Conservation (phyloP, 2,329 filamentous ascomycete genomes). For the Penicillium sp. region DNA sequence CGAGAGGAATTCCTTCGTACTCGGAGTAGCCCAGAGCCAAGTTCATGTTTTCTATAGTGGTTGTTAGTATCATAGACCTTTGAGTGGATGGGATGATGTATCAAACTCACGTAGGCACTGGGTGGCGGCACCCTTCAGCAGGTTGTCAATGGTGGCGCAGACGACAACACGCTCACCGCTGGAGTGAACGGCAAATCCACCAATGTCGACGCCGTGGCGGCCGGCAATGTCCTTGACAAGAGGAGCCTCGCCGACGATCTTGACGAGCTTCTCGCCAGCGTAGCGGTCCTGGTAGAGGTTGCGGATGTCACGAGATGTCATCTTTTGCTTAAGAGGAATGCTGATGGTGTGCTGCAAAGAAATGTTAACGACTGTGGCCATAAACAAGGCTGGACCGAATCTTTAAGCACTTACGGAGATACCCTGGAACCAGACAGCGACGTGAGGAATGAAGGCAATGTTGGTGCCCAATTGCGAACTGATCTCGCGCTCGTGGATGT, state of each 20-base stretch:
- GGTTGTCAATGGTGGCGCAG: constrained; percentile 88
- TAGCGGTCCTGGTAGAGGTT: constrained; percentile 96
- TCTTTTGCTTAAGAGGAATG: constrained; percentile 77
- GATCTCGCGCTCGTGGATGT: constrained; percentile 93
- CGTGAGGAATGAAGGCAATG: constrained; percentile 87
- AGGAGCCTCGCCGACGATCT: constrained; percentile 83
- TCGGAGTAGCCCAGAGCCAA: constrained; percentile 82
- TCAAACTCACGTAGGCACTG: constrained; percentile 77
- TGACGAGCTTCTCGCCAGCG: constrained; percentile 91
- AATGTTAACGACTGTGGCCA: constrained; percentile 16
- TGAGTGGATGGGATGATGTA: neutral
- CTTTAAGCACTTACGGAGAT: constrained; percentile 58
- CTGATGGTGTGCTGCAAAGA: constrained; percentile 70
- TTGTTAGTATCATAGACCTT: constrained; percentile 7
- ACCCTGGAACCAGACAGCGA: constrained; percentile 95
- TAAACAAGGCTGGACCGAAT: neutral
- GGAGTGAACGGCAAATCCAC: constrained; percentile 89
- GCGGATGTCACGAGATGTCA: constrained; percentile 87
- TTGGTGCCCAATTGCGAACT: constrained; percentile 68
- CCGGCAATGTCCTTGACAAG: constrained; percentile 78
- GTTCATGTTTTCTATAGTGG: constrained; percentile 77
- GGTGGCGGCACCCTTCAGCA: constrained; percentile 88
- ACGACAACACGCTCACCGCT: constrained; percentile 89
- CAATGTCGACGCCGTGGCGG: constrained; percentile 88
- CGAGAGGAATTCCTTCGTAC: constrained; percentile 76